phyloP scores from a whole-genome alignment of 1,284 basidiomycete species.

The Xerocomus subilludens region DNA sequence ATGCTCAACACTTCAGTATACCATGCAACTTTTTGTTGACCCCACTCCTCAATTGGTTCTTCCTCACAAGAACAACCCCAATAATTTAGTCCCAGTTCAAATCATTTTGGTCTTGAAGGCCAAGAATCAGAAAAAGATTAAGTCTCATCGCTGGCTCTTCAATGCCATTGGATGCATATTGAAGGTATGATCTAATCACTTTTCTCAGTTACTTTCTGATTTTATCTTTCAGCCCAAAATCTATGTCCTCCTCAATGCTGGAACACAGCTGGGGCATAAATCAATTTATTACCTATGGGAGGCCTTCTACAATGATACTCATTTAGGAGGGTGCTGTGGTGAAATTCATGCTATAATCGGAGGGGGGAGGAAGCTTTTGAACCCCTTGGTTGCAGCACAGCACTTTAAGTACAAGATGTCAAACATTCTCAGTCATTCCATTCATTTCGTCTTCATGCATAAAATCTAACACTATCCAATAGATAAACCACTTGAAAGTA shows the following conservation, averaged over 20 bases:
- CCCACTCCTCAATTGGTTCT: conserved; percentile 89
- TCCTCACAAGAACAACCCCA: conserved; percentile 88
- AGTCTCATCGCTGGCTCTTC: conserved; percentile 97
- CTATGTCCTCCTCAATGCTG: conserved; percentile 92
- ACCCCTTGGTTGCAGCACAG: conserved; percentile 94
- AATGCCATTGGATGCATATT: conserved; percentile 92
- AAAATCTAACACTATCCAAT: conserved; percentile 20
- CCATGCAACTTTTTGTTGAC: conserved; percentile 92
- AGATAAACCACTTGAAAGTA: conserved; percentile 95
- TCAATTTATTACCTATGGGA: conserved; percentile 99
- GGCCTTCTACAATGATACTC: conserved; percentile 80
- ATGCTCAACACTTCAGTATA: conserved; percentile 68
- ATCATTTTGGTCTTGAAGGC: conserved; percentile 96
- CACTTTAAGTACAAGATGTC: conserved; percentile 99
- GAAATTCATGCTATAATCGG: conserved; percentile 97
- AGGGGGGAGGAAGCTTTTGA: conserved; percentile 90
- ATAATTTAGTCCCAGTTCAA: conserved; percentile 95
- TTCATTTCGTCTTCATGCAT: neutral
- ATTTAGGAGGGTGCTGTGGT: conserved; percentile 86
- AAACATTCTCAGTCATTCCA: conserved; percentile 82
- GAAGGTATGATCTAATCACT: conserved; percentile 56
- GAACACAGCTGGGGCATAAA: conserved; percentile 96
- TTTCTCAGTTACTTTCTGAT: conserved; percentile 11
- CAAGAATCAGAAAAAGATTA: conserved; percentile 98
- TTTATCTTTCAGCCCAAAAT: conserved; percentile 76